Evolutionary conservation across 2,329 filamentous ascomycete genomes (phyloP), one percentile per base, ranked within the genome.

Genomic region (Phialophora chinensis): DNA sequence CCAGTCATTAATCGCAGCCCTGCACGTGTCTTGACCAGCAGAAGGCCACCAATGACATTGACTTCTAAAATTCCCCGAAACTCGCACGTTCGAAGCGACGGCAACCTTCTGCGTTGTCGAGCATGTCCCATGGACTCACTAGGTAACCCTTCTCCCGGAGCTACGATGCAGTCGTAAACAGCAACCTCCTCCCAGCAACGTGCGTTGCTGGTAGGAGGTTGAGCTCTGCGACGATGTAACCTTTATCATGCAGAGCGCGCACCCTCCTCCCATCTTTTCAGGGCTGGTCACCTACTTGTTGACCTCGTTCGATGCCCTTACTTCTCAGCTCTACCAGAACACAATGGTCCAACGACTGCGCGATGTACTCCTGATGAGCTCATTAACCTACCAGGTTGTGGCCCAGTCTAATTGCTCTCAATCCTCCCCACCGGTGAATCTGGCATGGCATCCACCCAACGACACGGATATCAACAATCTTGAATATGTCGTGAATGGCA

Each of bases 381-480:
- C 56, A 14, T 11, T 67, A 14, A 50, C 60, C 31, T 33, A 44
- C 25, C 53, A 49, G 17, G 65, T 33, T 20, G 29, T 49, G 7
- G 52, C 52, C 17, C 29, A 50, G 27, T n/a, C 62, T 10, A 60
- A 67, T 20, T 68, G 68, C 54, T 58, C 52, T 31, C 14, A 25
- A 25, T 52, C 58, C 0, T 55, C 53, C 7, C 31, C 10, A 27
- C n/a, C 33, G 0, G 66, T 79, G 0, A 82, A 86, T 69, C 72
- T 84, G 12, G 73, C 74, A 56, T 91, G 89, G 89, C 78, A 89
- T 75, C 75, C 87, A 12, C 88, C 89, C 0, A 78, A 81, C 17
- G 74, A 81, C 23, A 84, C 82, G 4, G 75, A 79, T 54, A 82
- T 91, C 71, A 92, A 91, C 74, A 82, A 89, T 72, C 79, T 93